Evolutionary conservation across 1,284 basidiomycete species (phyloP), one percentile per base, ranked within the genome.

Genomic region (Fomitiporia mediterranea): DNA sequence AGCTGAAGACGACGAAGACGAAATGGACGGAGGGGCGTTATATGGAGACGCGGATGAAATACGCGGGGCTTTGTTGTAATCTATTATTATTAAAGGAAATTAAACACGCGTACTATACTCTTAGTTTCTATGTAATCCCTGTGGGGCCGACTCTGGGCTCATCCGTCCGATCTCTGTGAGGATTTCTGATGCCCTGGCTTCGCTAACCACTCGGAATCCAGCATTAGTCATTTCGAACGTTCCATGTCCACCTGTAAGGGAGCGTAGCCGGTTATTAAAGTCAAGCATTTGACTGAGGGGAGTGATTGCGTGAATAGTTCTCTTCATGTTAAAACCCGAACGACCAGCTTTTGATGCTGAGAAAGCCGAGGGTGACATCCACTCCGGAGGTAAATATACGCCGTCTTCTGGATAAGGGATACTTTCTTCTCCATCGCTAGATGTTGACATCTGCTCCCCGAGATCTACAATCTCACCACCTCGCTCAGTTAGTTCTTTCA

Each of bases 191-290:
- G 77, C 81, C 54, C 89, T 76, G 28, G 73, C 60, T 58, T 81
- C 72, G 35, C 77, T 76, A 1, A 91, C 89, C 57, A 74, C 68
- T 64, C 75, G 80, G 69, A 92, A 94, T 4, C 91, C 91, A 17
- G 84, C 83, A 55, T 80, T 80, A 35, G 73, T 70, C 85, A 91
- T 90, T 65, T 91, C 89, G 64, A 92, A 93, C 19, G 77, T 70
- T 4, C 90, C 92, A 65, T 89, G 83, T 1, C 91, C 91, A 42
- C 88, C 91, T 0, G 89, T 89, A 21, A 94, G 69, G 0, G 92
- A 86, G 15, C 92, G 82, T 50, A 94, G 68, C 25, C 90, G 78
- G 51, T 76, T 84, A 19, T 87, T 86, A 65, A 91, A 94, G 66
- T 91, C 84, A 25, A 94, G 74, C 79, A 93, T 84, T 63, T 79